A percentile compares a stretch with the other conserved stretches of the same genome.
phyloP scores from a whole-genome alignment of 2,329 filamentous ascomycete species.

The Paecilomyces formosus region DNA sequence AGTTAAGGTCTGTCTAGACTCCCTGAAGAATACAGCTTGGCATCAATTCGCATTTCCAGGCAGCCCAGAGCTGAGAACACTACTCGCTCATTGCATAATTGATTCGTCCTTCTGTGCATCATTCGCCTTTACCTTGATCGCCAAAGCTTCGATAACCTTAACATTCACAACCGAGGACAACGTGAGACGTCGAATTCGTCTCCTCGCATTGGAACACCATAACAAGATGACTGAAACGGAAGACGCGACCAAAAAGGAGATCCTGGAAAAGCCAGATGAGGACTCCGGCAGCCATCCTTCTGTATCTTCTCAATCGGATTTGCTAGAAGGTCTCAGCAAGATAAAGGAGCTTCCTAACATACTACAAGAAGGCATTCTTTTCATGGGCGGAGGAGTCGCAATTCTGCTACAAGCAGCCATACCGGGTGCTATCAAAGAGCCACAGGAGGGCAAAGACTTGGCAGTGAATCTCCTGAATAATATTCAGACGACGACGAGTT shows the following conservation, averaged over 20 bases:
- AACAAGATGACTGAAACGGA: neutral
- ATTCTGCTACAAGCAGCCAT: conserved; percentile 27
- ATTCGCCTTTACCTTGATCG: too few relatives aligned
- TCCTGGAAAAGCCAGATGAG: conserved; percentile 10
- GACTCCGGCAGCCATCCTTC: conserved; percentile 1
- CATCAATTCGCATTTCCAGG: too few relatives aligned
- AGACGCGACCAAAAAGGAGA: neutral
- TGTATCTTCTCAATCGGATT: conserved; percentile 10
- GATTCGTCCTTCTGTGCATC: too few relatives aligned
- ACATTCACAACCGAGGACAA: neutral
- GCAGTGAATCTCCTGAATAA: conserved; percentile 22
- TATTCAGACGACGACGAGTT: conserved; percentile 22
- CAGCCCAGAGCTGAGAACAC: too few relatives aligned
- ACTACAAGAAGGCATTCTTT: conserved; percentile 27
- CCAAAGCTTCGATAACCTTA: neutral
- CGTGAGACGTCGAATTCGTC: neutral
- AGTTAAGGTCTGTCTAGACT: too few relatives aligned
- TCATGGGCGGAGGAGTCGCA: conserved; percentile 26
- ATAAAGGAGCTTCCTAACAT: conserved; percentile 28
- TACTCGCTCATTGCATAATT: too few relatives aligned
- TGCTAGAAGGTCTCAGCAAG: conserved; percentile 22
- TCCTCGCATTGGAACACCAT: neutral
- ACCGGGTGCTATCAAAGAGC: conserved; percentile 16
- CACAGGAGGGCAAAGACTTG: conserved; percentile 11
- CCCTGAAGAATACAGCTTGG: too few relatives aligned